Base-by-base conservation (phyloP, 768 basidiomycete species). In the Udeniomyces megalosporus region DNA sequence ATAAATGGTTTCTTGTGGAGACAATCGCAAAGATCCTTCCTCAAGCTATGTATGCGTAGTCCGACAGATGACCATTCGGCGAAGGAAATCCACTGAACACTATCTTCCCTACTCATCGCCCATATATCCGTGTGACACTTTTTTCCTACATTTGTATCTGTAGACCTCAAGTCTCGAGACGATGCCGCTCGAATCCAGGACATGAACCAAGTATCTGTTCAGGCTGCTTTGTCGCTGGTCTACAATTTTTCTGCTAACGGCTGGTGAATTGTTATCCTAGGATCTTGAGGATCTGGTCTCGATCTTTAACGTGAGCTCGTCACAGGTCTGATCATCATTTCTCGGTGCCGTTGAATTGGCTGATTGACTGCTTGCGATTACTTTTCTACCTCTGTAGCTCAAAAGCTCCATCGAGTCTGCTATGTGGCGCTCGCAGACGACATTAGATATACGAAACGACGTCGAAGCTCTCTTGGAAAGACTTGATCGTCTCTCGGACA, bases 161-260 rank as follows among this genome's bases (percentile, higher is more conserved):
- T 34, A 42, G 38, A 85, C 69, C 77, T 89, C 44, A 82, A 82
- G 69, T 80, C 84, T 47, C 82, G 85, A 44, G 85, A 88, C 66
- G 83, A 83, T 31, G 69, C 77, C 17, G 73, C 75, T 2, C 78
- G 80, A 34, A 80, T 87, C 42, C 68, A 71, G 0, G 73, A 70
- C 2, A 84, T 82, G 55, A 79, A 82, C 38, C 38, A 42, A 42
- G n/a, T n/a, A n/a, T n/a, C n/a, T n/a, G n/a, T n/a, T n/a, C n/a
- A n/a, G n/a, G n/a, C n/a, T n/a, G n/a, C n/a, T n/a, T n/a, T n/a
- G n/a, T n/a, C n/a, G n/a, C n/a, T n/a, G n/a, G n/a, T n/a, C n/a
- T n/a, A n/a, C n/a, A n/a, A n/a, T n/a, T n/a, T n/a, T n/a, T n/a
- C n/a, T n/a, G n/a, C n/a, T n/a, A n/a, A n/a, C n/a, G n/a, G n/a